These are phyloP conservation scores for Irpex sp. DNA, from an alignment of 1,284 basidiomycete species.

Conservation along the genomic window DNA sequence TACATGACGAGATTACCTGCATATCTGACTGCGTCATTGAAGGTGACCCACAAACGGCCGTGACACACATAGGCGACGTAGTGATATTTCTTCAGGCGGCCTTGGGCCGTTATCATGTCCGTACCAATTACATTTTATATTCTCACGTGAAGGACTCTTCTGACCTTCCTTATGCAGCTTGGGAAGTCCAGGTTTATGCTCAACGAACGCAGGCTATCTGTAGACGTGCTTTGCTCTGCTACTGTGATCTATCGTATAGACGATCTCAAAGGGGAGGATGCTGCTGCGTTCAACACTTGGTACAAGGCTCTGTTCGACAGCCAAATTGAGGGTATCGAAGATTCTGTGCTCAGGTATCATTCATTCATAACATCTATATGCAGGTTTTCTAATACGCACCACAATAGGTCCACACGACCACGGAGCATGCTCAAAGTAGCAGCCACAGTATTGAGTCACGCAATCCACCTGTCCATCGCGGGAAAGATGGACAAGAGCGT, in stretches of 20 bases:
- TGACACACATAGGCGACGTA: slow-evolving; percentile 71
- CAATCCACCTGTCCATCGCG: slow-evolving; percentile 44
- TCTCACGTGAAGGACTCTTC: slow-evolving; percentile 10
- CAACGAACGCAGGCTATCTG: slow-evolving; percentile 42
- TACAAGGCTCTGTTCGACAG: slow-evolving; percentile 74
- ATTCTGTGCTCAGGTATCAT: slow-evolving; percentile 66
- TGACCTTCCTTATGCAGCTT: slow-evolving; percentile 26
- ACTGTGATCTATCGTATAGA: slow-evolving; percentile 39
- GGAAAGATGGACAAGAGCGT: slow-evolving; percentile 63
- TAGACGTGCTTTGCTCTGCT: slow-evolving; percentile 49
- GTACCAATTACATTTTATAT: slow-evolving; percentile 13
- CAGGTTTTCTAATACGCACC: slow-evolving; percentile 4
- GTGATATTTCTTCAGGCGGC: slow-evolving; percentile 68
- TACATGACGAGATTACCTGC: background rate
- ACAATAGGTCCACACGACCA: slow-evolving; percentile 61
- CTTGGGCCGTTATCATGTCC: slow-evolving; percentile 59
- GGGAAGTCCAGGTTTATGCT: slow-evolving; percentile 19
- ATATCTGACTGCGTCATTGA: background rate
- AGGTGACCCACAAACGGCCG: slow-evolving; percentile 81
- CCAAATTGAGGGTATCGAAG: slow-evolving; percentile 77
- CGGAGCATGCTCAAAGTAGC: slow-evolving; percentile 63
- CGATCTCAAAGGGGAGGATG: slow-evolving; percentile 46
- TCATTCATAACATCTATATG: background rate
- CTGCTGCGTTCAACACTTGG: slow-evolving; percentile 54
- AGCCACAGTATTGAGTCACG: slow-evolving; percentile 60